Evolutionary conservation across 768 basidiomycete species (phyloP).

Genomic region (Fomitopsis pulvina): DNA sequence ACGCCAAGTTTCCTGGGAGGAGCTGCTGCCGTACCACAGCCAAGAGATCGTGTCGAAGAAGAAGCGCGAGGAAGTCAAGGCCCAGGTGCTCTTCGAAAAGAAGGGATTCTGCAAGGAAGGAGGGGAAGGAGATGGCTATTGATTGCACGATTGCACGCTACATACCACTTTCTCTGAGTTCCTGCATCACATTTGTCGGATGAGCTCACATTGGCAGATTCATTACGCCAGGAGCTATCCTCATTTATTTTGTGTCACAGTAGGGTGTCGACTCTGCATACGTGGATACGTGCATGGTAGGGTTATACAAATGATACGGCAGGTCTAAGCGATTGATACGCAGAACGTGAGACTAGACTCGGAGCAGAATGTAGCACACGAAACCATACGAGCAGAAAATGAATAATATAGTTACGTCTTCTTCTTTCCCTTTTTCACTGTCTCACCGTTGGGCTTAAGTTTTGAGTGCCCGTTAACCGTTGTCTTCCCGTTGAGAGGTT

Average conservation of each 20-base stretch:
- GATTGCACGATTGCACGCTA: too few relatives aligned
- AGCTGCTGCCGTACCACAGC: slow-evolving; percentile 67
- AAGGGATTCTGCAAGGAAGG: slow-evolving; percentile 94
- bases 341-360: background rate
- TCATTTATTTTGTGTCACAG: slow-evolving; percentile 14
- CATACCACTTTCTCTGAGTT: background rate
- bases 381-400: background rate
- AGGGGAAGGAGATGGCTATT: slow-evolving; percentile 95
- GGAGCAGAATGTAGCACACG: too few relatives aligned
- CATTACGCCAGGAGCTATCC: slow-evolving; percentile 27
- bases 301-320: background rate
- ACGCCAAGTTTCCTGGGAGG: slow-evolving; percentile 63
- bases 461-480: slow-evolving; percentile 32
- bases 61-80: slow-evolving; percentile 75
- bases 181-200: slow-evolving; percentile 2
- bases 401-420: slow-evolving; percentile 15
- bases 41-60: slow-evolving; percentile 70
- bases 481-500: slow-evolving; percentile 16
- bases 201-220: slow-evolving; percentile 27
- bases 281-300: background rate
- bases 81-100: slow-evolving; percentile 74
- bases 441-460: slow-evolving; percentile 28
- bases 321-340: background rate
- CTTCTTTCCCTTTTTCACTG: slow-evolving; percentile 44
- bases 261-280: background rate